Conservation (phyloP, 257 asterid genomes). For the Paulownia fortunei region DNA sequence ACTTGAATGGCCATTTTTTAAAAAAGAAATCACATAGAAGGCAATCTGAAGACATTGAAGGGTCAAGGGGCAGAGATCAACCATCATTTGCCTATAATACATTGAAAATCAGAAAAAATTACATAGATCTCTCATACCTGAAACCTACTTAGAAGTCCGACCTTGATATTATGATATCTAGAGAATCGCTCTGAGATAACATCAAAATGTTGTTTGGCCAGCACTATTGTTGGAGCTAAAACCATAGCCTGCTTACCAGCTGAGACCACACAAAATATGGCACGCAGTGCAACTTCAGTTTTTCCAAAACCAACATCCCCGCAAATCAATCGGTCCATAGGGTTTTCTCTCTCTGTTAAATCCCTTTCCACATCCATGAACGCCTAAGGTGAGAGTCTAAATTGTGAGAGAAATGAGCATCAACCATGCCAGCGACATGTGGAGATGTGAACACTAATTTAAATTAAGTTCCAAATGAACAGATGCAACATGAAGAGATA, state of each 20-base stretch:
- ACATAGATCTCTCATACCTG: slow-evolving; percentile 62
- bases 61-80: not conserved
- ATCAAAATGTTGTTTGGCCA: slow-evolving; percentile 96
- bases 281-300: slow-evolving; percentile 98
- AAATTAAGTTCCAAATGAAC: slow-evolving; percentile 15
- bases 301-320: slow-evolving; percentile 99
- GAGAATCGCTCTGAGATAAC: slow-evolving; percentile 88
- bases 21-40: not conserved
- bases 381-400: slow-evolving; percentile 70
- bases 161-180: slow-evolving; percentile 58
- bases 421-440: slow-evolving; percentile 33
- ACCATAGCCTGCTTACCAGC: slow-evolving; percentile 96
- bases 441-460: slow-evolving; percentile 15
- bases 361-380: slow-evolving; percentile 91
- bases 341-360: slow-evolving; percentile 87
- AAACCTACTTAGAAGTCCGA: slow-evolving; percentile 95
- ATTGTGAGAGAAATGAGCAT: slow-evolving; percentile 50
- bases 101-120: slow-evolving; percentile 18
- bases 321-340: slow-evolving; percentile 97
- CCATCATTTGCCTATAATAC: slow-evolving; percentile 19
- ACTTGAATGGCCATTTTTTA: not conserved
- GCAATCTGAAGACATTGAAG: slow-evolving; percentile 19
- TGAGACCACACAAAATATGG: slow-evolving; percentile 89
- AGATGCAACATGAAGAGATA: slow-evolving; percentile 6
- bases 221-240: slow-evolving; percentile 91